phyloP scores from a whole-genome alignment of 192 early-diverging fungal species.

The Coemansia interrupta region DNA sequence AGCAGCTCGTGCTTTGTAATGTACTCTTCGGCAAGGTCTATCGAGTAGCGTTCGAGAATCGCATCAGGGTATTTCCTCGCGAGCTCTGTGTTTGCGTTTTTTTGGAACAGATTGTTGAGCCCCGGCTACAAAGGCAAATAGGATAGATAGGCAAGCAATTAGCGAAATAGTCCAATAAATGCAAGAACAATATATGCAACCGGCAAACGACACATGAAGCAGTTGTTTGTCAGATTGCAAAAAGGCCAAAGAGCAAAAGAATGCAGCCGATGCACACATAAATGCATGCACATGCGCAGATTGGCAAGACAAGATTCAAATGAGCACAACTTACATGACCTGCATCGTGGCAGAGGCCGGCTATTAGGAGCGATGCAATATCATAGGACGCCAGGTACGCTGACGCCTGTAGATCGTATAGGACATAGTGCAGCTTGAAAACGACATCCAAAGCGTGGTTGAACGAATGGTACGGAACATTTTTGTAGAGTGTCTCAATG shows the following conservation, averaged over 20 bases:
- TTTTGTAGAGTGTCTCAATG: slow-evolving; percentile 74
- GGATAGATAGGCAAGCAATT: neutral
- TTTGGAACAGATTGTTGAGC: slow-evolving; percentile 86
- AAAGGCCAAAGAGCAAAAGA: neutral
- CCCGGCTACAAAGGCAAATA: slow-evolving; percentile 63
- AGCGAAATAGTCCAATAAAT: neutral
- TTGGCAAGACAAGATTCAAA: neutral
- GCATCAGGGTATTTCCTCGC: slow-evolving; percentile 76
- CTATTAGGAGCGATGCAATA: slow-evolving; percentile 71
- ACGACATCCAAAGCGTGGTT: slow-evolving; percentile 89
- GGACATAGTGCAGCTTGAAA: slow-evolving; percentile 74
- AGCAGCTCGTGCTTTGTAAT: slow-evolving; percentile 72
- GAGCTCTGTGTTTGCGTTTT: slow-evolving; percentile 76
- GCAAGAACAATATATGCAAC: slow-evolving; percentile 2
- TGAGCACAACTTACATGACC: slow-evolving; percentile 62
- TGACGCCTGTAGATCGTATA: slow-evolving; percentile 64
- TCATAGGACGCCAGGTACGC: slow-evolving; percentile 68
- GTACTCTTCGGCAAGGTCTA: slow-evolving; percentile 69
- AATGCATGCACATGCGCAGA: slow-evolving; percentile 10
- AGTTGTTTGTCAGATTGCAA: neutral
- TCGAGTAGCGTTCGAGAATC: slow-evolving; percentile 84
- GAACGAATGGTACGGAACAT: slow-evolving; percentile 90
- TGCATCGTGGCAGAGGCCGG: slow-evolving; percentile 88
- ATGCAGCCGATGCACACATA: too few relatives aligned
- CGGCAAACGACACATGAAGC: neutral